A percentile compares a stretch with the other conserved stretches of the same genome.
phyloP scores from a whole-genome alignment of 208 protist species.

The Wallacemonas sp. region DNA sequence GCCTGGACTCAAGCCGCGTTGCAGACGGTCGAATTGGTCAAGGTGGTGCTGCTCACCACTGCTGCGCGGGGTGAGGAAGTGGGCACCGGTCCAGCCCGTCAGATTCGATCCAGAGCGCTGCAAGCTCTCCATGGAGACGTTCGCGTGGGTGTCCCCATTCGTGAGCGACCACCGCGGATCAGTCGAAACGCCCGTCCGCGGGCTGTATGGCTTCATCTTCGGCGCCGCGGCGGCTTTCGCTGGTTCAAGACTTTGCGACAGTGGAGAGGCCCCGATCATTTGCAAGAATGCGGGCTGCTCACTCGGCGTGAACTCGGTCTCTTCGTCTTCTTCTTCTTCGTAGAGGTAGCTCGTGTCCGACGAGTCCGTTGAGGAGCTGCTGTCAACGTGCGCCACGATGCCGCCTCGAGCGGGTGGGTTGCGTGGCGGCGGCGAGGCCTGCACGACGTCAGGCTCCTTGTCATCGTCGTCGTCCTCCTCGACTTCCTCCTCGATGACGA shows the following conservation, averaged over 20 bases:
- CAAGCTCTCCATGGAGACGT: slow-evolving; percentile 15
- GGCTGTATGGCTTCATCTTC: not conserved
- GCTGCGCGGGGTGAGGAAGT: slow-evolving; percentile 8
- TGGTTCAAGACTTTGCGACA: slow-evolving; percentile 5
- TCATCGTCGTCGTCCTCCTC: slow-evolving; percentile 11
- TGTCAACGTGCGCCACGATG: not conserved
- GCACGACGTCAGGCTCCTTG: not conserved
- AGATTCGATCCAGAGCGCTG: slow-evolving; percentile 7
- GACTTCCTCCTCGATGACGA: slow-evolving; percentile 10
- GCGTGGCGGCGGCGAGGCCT: not conserved
- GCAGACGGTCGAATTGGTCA: slow-evolving; percentile 9
- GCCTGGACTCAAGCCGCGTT: slow-evolving; percentile 3
- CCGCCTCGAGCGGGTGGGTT: not conserved
- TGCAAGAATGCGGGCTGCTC: slow-evolving; percentile 12
- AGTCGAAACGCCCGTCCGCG: too few species aligned
- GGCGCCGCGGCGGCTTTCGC: not conserved
- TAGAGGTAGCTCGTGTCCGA: slow-evolving; percentile 15
- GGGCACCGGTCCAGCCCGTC: slow-evolving; percentile 14
- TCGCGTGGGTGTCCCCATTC: not conserved
- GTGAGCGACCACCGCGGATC: too few species aligned
- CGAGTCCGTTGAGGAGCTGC: not conserved
- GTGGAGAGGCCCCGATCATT: slow-evolving; percentile 7
- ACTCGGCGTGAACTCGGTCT: slow-evolving; percentile 12
- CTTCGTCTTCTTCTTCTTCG: slow-evolving; percentile 15
- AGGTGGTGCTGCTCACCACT: not conserved